Evolutionary conservation across 1,139 yeast species (phyloP).

Genomic region (Eremothecium sinecaudum): DNA sequence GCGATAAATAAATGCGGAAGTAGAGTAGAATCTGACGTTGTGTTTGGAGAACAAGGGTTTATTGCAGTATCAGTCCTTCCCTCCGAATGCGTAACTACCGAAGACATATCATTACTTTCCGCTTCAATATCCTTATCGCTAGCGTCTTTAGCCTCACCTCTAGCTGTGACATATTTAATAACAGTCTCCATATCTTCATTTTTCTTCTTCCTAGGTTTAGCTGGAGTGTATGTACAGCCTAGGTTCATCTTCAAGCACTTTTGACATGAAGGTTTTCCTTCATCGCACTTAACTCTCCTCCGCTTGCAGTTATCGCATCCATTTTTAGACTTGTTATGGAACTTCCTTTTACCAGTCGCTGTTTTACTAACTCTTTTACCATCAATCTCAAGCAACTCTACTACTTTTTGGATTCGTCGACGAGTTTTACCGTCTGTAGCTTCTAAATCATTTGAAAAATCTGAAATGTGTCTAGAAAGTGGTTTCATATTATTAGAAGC

Average conservation of each 20-base stretch:
- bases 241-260: constrained; percentile 73
- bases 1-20: constrained; percentile 12
- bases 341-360: constrained; percentile 48
- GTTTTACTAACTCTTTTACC: constrained; percentile 35
- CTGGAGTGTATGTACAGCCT: constrained; percentile 52
- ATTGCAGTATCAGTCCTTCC: constrained; percentile 2
- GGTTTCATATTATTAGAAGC: too few species aligned
- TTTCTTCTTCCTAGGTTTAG: constrained; percentile 15
- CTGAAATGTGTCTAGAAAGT: too few species aligned
- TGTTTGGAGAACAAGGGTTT: constrained; percentile 3
- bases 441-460: too few species aligned
- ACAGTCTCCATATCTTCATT: constrained; percentile 11
- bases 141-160: constrained; percentile 12
- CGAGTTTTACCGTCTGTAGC: too few species aligned
- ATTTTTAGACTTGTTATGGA: constrained; percentile 75
- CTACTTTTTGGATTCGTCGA: constrained; percentile 10
- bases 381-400: constrained; percentile 31
- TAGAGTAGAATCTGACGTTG: constrained; percentile 7
- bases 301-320: constrained; percentile 87
- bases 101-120: neutral
- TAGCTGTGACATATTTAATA: constrained; percentile 15
- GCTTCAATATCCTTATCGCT: constrained; percentile 4
- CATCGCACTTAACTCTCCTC: constrained; percentile 89
- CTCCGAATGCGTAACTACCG: neutral
- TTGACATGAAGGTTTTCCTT: constrained; percentile 64